Base-by-base conservation (phyloP, 306 rosid genomes). In the Sindora glabra region DNA sequence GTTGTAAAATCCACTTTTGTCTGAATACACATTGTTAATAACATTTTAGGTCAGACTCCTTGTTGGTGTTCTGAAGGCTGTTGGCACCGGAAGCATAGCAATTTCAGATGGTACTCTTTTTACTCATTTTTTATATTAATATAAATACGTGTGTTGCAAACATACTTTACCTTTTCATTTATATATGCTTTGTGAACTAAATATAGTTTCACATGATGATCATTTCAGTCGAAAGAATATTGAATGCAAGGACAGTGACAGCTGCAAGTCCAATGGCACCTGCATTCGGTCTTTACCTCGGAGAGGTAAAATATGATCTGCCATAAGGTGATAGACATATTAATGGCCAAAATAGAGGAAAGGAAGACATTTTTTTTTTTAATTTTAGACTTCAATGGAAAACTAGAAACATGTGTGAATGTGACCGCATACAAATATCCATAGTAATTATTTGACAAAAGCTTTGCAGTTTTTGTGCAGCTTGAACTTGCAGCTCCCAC, bases 191-290 rank as follows among this genome's bases (percentile, higher is more conserved):
- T n/a, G n/a, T n/a, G 14, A 51, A 44, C 40, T 45, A 39, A 41
- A 58, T 33, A 11, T 48, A 10, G 32, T 64, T 47, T 64, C 32
- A 34, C 34, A 23, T 61, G 33, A 16, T 40, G 48, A 55, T 67
- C 59, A 58, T 59, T 61, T 56, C 88, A 89, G 99, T 92, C 57
- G 90, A 83, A 81, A 89, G 83, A 70, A 86, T 92, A 54, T 75
- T 89, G 71, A 75, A 78, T 26, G 96, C 96, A 4, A 92, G 78
- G 84, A 45, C 42, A 16, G 82, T 92, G 59, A 77, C 79, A 21
- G 87, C 95, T 38, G 59, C 96, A 34, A 83, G 95, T 77, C 92
- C 96, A 22, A 92, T 92, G 99, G 99, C 99, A n/a, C 99, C 99
- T 0, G 76, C 94, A 1, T 81, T 81, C 22, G 99, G 99, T 61